These are phyloP conservation scores for Toxoplasma gondii DNA, from an alignment of 169 alveolate species.

Conservation along the genomic window DNA sequence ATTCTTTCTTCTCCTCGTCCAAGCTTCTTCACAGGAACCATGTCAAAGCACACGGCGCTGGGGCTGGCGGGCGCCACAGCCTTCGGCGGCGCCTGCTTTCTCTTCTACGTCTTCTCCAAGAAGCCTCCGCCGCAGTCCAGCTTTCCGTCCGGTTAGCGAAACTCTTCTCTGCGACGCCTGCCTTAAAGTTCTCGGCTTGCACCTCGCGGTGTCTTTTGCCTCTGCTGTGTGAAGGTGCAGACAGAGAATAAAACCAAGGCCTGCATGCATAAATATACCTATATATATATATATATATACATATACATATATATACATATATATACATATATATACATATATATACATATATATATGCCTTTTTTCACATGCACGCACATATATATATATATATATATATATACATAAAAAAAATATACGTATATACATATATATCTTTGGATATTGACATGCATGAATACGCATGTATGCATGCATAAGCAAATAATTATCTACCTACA, in stretches of 20 bases:
- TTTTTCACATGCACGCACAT: neutral
- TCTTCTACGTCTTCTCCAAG: neutral
- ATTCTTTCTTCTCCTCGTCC: neutral
- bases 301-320: no score
- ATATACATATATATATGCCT: neutral
- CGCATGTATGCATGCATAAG: neutral
- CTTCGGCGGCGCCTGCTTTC: slow-evolving; percentile 16
- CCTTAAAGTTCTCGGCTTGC: neutral
- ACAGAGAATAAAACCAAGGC: no score
- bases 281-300: no score
- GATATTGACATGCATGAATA: neutral
- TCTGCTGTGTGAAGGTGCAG: no score
- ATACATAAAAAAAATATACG: no score
- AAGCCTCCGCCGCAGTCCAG: neutral
- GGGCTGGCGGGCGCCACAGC: slow-evolving; percentile 36
- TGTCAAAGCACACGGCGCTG: neutral
- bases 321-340: no score
- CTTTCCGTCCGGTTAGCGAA: slow-evolving; percentile 21
- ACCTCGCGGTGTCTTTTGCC: neutral
- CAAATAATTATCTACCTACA: no score
- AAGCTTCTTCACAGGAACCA: neutral
- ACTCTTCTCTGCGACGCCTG: neutral
- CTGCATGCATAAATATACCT: no score
- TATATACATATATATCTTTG: neutral
- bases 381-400: no score